Percentiles rank a stretch among this genome's conserved stretches.
phyloP scores from a whole-genome alignment of 2,329 filamentous ascomycete species.

The Drechslera avenae region DNA sequence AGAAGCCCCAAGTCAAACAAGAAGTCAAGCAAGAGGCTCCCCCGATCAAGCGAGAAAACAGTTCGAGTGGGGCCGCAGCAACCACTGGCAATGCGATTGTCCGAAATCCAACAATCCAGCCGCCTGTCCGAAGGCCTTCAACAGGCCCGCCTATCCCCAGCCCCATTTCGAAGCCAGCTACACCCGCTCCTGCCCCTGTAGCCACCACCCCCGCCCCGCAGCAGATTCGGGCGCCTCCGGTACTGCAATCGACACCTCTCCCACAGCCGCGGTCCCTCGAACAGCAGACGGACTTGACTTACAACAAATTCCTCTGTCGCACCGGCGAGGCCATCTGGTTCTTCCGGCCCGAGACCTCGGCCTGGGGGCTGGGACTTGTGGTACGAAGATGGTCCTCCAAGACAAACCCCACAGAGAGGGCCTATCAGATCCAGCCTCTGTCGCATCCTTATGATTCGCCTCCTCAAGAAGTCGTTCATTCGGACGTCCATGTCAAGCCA shows the following conservation, averaged over 20 bases:
- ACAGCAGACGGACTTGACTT: constrained; percentile 56
- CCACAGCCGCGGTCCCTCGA: constrained; percentile 52
- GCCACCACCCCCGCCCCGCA: constrained; percentile 14
- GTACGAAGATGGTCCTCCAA: constrained; percentile 52
- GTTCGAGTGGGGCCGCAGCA: constrained; percentile 12
- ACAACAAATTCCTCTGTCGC: constrained; percentile 57
- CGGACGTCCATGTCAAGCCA: constrained; percentile 56
- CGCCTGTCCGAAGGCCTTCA: constrained; percentile 30
- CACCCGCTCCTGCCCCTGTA: constrained; percentile 3
- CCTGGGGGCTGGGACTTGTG: constrained; percentile 62
- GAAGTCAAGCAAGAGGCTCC: constrained; percentile 30
- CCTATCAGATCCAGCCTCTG: constrained; percentile 56
- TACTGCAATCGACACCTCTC: constrained; percentile 45
- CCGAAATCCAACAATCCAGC: constrained; percentile 34
- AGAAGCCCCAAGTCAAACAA: constrained; percentile 37
- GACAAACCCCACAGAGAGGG: constrained; percentile 32
- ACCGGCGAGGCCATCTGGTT: constrained; percentile 64
- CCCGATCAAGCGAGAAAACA: constrained; percentile 36
- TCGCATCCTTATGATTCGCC: constrained; percentile 53
- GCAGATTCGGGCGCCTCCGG: constrained; percentile 30
- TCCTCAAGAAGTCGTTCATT: constrained; percentile 50
- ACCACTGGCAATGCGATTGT: constrained; percentile 2
- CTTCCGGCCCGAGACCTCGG: constrained; percentile 50
- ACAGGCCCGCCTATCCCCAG: constrained; percentile 28
- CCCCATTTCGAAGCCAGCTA: constrained; percentile 28